Conservation (phyloP, 768 basidiomycete species). For the Tricholoma matsutake region DNA sequence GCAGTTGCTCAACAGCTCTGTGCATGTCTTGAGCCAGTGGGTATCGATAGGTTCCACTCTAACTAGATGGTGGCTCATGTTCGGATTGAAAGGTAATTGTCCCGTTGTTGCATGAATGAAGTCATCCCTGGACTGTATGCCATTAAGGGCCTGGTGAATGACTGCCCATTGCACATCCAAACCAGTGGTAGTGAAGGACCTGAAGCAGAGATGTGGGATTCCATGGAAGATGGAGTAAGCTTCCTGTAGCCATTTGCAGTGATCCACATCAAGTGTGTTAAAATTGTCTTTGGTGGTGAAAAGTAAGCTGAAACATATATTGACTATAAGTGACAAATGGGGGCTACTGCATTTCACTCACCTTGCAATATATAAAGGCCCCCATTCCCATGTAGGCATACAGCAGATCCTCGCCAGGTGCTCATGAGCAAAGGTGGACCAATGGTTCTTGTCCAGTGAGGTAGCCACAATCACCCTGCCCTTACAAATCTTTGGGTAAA, state of each 20-base stretch:
- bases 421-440: background rate
- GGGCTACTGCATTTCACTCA: background rate
- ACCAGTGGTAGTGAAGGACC: background rate
- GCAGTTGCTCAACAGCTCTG: background rate
- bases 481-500: background rate
- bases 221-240: background rate
- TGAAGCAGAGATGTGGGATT: background rate
- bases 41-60: background rate
- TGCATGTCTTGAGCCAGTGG: background rate
- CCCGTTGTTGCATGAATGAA: background rate
- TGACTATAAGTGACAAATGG: background rate
- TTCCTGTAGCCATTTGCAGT: background rate
- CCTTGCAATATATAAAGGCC: background rate
- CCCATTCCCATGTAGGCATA: background rate
- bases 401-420: background rate
- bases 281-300: background rate
- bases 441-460: background rate
- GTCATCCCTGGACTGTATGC: background rate
- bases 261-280: background rate
- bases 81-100: too few species aligned
- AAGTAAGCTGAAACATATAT: background rate
- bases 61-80: background rate
- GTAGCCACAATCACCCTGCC: background rate
- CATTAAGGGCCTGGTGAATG: too few species aligned
- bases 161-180: too few species aligned